phyloP scores from a whole-genome alignment of 768 basidiomycete genomes.

The Kwoniella botswanensis region DNA sequence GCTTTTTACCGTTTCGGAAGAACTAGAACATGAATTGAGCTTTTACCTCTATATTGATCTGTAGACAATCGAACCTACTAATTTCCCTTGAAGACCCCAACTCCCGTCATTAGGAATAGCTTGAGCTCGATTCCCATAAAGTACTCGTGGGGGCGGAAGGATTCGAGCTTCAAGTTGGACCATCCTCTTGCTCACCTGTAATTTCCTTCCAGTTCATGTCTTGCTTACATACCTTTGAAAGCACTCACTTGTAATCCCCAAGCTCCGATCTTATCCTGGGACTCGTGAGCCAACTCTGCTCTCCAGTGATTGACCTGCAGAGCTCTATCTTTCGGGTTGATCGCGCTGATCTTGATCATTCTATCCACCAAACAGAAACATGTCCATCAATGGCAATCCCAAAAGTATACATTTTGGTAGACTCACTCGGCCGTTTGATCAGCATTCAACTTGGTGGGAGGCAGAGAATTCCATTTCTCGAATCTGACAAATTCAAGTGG shows the following conservation, averaged over 20 bases:
- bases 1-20: slow-evolving; percentile 38
- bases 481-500: slow-evolving; percentile 55
- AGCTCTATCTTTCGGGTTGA: slow-evolving; percentile 32
- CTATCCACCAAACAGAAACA: slow-evolving; percentile 18
- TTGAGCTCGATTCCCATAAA: slow-evolving; percentile 34
- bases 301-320: slow-evolving; percentile 47
- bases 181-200: slow-evolving; percentile 44
- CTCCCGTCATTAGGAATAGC: slow-evolving; percentile 39
- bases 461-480: slow-evolving; percentile 52
- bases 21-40: slow-evolving; percentile 24
- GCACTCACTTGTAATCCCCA: slow-evolving; percentile 53
- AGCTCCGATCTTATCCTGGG: slow-evolving; percentile 43
- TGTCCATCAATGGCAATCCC: background rate
- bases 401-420: background rate
- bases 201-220: too few species aligned
- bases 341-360: slow-evolving; percentile 54
- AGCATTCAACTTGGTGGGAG: slow-evolving; percentile 49
- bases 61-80: slow-evolving; percentile 24
- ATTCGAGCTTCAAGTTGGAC: slow-evolving; percentile 50
- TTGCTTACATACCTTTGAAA: too few species aligned
- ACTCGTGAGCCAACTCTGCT: slow-evolving; percentile 45
- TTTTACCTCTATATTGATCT: background rate
- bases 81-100: slow-evolving; percentile 55
- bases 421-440: slow-evolving; percentile 53
- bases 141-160: slow-evolving; percentile 45